Evolutionary conservation across 345 rosid species (phyloP).

Genomic region (Litchi chinensis): DNA sequence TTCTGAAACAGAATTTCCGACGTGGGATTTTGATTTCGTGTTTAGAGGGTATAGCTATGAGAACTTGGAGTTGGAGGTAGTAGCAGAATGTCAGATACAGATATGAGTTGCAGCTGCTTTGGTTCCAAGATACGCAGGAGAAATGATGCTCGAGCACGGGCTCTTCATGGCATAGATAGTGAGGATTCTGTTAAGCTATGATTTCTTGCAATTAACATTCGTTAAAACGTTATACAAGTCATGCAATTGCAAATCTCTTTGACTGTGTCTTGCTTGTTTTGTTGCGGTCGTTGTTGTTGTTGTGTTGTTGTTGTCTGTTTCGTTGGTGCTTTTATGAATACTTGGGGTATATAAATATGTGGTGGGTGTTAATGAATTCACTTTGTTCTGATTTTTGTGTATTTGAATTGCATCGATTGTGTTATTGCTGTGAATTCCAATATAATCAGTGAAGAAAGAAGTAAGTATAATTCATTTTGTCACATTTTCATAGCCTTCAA

Average conservation of each 20-base stretch:
- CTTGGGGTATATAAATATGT: not conserved
- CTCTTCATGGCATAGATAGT: slow-evolving; percentile 36
- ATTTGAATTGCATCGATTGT: not conserved
- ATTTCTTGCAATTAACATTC: not conserved
- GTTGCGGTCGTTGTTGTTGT: not conserved
- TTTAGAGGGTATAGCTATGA: slow-evolving; percentile 16
- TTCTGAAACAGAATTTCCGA: not conserved
- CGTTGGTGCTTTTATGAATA: not conserved
- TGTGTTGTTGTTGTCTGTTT: not conserved
- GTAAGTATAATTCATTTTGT: not conserved
- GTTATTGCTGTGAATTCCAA: not conserved
- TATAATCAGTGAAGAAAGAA: not conserved
- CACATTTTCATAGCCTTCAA: not conserved
- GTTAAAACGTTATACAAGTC: not conserved
- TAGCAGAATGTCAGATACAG: slow-evolving; percentile 9
- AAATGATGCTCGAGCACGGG: slow-evolving; percentile 6
- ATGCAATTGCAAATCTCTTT: not conserved
- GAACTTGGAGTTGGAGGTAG: slow-evolving; percentile 23
- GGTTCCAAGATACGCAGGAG: slow-evolving; percentile 16
- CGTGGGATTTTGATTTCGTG: not conserved
- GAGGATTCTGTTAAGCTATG: slow-evolving; percentile 16
- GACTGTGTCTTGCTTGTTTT: not conserved
- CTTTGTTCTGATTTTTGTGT: not conserved
- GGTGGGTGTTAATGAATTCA: not conserved
- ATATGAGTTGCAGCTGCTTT: slow-evolving; percentile 54